These are phyloP conservation scores for Flaveria brownii DNA, from an alignment of 129 eudicot genomes.

Conservation along the genomic window DNA sequence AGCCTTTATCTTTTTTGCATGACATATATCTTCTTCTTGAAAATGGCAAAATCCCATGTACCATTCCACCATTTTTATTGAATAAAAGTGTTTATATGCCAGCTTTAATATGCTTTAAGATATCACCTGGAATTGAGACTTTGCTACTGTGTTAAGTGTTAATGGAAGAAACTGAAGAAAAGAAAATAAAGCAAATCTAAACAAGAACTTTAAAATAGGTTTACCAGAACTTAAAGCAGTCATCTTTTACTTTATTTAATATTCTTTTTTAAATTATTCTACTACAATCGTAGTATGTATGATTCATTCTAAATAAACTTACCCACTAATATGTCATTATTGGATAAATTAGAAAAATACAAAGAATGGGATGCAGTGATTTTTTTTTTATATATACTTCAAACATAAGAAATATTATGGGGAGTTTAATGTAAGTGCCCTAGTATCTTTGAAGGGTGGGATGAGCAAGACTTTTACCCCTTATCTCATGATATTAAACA, in stretches of 20 bases:
- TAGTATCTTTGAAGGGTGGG: no score
- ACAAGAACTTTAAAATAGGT: conserved; percentile 7
- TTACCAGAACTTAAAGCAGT: conserved; percentile 33
- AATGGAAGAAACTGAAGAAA: conserved; percentile 25
- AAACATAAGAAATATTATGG: no score
- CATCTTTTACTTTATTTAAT: conserved; percentile 38
- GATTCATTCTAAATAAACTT: background rate
- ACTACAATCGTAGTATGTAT: conserved; percentile 18
- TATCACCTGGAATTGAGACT: conserved; percentile 51
- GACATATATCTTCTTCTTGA: conserved; percentile 37
- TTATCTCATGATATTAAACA: background rate
- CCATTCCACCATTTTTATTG: conserved; percentile 58
- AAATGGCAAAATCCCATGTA: conserved; percentile 53
- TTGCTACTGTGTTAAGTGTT: conserved; percentile 34
- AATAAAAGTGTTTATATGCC: conserved; percentile 52
- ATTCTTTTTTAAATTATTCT: conserved; percentile 17
- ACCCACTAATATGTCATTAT: no score
- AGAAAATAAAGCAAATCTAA: conserved; percentile 36
- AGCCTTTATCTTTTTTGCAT: conserved; percentile 55
- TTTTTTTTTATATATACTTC: no score
- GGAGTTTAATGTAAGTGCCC: no score
- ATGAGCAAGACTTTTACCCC: no score
- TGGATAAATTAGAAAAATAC: no score
- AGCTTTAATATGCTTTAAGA: conserved; percentile 78
- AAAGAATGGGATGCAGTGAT: no score